Percentiles rank a stretch among this genome's conserved stretches.
Conservation (phyloP, 73 alveolate genomes). For the Paramecium octaurelia region DNA sequence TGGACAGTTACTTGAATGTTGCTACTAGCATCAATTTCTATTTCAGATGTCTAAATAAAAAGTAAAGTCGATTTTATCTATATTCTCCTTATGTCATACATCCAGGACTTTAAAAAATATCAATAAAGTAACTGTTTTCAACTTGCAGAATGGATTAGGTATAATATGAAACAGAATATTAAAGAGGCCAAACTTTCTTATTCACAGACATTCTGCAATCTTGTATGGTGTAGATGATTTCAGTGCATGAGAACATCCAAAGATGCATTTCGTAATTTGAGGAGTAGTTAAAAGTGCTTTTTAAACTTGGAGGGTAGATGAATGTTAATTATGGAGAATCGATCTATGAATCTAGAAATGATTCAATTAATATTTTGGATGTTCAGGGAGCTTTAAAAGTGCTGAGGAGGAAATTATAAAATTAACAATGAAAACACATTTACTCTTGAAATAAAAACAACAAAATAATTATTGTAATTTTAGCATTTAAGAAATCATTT, state of each 20-base stretch:
- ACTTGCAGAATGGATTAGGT: conserved; percentile 1
- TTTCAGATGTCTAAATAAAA: background rate
- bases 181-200: background rate
- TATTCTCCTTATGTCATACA: conserved; percentile 19
- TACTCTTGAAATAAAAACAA: background rate
- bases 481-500: background rate
- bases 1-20: background rate
- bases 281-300: background rate
- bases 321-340: conserved; percentile 46
- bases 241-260: background rate
- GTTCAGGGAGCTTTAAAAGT: conserved; percentile 13
- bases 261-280: background rate
- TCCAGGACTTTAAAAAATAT: background rate
- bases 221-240: background rate
- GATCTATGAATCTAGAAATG: conserved; percentile 30
- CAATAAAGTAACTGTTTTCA: background rate
- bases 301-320: background rate
- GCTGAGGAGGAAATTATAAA: background rate
- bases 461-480: background rate
- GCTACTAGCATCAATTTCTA: background rate
- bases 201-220: conserved; percentile 25
- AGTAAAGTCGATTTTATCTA: background rate
- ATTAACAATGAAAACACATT: background rate
- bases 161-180: background rate
- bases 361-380: background rate